Conservation (phyloP, 495 filamentous ascomycete species). For the Talaromyces stipitatus region DNA sequence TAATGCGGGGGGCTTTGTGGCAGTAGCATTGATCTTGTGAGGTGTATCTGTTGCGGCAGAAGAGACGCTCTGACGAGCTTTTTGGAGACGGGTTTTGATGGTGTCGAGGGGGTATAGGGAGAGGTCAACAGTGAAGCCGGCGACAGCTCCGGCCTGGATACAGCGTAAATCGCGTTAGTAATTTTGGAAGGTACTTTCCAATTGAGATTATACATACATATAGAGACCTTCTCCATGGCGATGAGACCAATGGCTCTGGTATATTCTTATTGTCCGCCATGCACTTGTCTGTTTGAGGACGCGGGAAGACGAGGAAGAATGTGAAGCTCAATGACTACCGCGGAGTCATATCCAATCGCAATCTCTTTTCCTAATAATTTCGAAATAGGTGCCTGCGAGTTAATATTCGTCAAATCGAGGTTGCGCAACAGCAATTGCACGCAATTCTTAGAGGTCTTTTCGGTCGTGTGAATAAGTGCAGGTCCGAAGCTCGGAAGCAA, state of each 20-base stretch:
- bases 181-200: neutral
- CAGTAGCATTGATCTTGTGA: slow-evolving; percentile 50
- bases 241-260: slow-evolving; percentile 31
- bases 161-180: slow-evolving; percentile 10
- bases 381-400: neutral
- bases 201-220: slow-evolving; percentile 21
- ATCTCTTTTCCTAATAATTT: neutral
- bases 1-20: slow-evolving; percentile 23
- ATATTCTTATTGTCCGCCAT: slow-evolving; percentile 1
- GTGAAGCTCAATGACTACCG: neutral
- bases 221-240: slow-evolving; percentile 38
- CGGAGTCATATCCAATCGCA: neutral
- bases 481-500: neutral
- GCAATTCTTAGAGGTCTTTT: too few relatives aligned
- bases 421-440: neutral
- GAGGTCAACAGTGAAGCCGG: slow-evolving; percentile 84
- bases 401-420: too few relatives aligned
- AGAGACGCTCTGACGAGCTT: slow-evolving; percentile 58
- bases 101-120: slow-evolving; percentile 90
- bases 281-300: neutral
- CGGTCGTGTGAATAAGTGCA: neutral
- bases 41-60: slow-evolving; percentile 47
- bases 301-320: neutral
- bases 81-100: slow-evolving; percentile 89
- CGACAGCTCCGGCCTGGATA: slow-evolving; percentile 68